phyloP scores from a whole-genome alignment of 768 basidiomycete genomes.

The Serendipita sp. region DNA sequence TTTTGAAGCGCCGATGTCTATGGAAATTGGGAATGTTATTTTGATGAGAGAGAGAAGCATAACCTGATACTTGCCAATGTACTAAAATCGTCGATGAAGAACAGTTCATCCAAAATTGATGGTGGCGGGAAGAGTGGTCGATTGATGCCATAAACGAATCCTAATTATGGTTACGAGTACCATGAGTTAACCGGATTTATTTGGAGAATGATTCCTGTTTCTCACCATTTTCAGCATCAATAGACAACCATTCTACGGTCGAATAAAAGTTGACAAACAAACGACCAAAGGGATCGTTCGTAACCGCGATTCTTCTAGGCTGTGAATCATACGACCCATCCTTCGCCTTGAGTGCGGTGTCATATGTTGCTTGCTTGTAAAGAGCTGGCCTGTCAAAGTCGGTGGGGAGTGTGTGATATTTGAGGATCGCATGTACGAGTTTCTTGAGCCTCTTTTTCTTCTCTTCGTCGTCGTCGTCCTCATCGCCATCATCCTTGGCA shows the following conservation, averaged over 20 bases:
- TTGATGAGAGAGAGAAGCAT: background rate
- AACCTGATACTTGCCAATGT: slow-evolving; percentile 25
- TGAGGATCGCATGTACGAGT: slow-evolving; percentile 35
- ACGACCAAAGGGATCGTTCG: slow-evolving; percentile 11
- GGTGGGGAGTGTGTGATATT: slow-evolving; percentile 39
- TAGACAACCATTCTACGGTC: slow-evolving; percentile 26
- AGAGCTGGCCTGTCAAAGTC: slow-evolving; percentile 24
- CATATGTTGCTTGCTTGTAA: slow-evolving; percentile 36
- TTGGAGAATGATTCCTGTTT: background rate
- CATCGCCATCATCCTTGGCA: slow-evolving; percentile 25
- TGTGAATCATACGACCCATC: slow-evolving; percentile 29
- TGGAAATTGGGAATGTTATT: background rate
- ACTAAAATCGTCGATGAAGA: slow-evolving; percentile 29
- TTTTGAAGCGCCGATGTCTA: slow-evolving; percentile 44
- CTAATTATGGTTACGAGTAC: slow-evolving; percentile 19
- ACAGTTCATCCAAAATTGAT: slow-evolving; percentile 32
- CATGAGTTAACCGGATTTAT: background rate
- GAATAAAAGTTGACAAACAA: slow-evolving; percentile 34
- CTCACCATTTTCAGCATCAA: slow-evolving; percentile 36
- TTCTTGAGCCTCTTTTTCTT: slow-evolving; percentile 39
- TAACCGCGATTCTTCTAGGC: slow-evolving; percentile 30
- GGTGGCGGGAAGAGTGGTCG: slow-evolving; percentile 41
- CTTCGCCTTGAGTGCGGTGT: slow-evolving; percentile 28
- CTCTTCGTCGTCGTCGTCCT: slow-evolving; percentile 15
- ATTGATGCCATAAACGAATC: slow-evolving; percentile 32